These are phyloP conservation scores for Galium porrigens DNA, from an alignment of 305 asterid genomes.

Conservation along the genomic window DNA sequence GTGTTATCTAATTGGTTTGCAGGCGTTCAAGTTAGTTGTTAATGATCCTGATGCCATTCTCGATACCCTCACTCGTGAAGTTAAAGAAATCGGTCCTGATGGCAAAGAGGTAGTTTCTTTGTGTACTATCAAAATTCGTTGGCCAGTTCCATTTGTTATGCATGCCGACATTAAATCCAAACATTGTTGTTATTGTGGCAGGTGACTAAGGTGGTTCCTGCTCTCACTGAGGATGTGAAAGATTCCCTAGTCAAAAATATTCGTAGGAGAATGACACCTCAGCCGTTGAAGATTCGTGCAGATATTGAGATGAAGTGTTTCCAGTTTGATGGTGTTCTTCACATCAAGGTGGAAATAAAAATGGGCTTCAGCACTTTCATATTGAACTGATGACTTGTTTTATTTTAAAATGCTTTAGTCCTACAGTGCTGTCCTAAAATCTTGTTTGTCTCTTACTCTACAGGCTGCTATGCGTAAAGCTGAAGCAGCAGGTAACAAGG, in stretches of 20 bases:
- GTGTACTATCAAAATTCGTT: constrained; percentile 4
- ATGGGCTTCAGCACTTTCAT: constrained; percentile 7
- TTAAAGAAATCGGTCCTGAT: constrained; percentile 76
- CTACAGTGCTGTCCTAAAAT: constrained; percentile 3
- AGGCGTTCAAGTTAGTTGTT: constrained; percentile 80
- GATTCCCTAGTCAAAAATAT: constrained; percentile 72
- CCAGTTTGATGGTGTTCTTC: constrained; percentile 88
- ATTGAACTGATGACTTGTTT: not conserved
- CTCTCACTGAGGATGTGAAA: constrained; percentile 60
- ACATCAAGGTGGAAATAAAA: constrained; percentile 51
- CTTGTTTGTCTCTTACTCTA: constrained; percentile 13
- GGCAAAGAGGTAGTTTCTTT: constrained; percentile 60
- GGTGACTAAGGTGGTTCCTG: constrained; percentile 82
- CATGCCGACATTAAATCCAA: constrained; percentile 6
- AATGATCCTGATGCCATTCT: constrained; percentile 83
- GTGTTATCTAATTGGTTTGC: constrained; percentile 13
- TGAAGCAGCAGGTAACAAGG: constrained; percentile 89
- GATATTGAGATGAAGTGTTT: constrained; percentile 85
- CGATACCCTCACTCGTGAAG: constrained; percentile 78
- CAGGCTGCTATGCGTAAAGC: constrained; percentile 98
- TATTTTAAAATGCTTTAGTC: not conserved
- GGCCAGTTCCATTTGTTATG: not conserved
- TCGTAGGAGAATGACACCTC: constrained; percentile 92
- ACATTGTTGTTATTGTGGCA: constrained; percentile 17
- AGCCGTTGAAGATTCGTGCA: constrained; percentile 75